phyloP scores from a whole-genome alignment of 2,329 filamentous ascomycete species.

The Ramularia collo-cygni region DNA sequence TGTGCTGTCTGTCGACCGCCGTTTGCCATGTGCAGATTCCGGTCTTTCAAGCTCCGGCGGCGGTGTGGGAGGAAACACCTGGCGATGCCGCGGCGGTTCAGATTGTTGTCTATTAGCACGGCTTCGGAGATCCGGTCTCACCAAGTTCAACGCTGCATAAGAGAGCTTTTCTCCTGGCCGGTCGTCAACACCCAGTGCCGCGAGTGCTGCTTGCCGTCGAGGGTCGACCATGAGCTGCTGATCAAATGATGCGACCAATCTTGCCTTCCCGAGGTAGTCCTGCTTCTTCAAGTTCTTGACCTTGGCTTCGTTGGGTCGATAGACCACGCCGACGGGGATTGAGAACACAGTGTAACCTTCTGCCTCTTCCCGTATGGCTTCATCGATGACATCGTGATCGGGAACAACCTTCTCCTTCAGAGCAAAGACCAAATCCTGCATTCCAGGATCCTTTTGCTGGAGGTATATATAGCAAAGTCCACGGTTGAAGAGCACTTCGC shows the following conservation, averaged over 20 bases:
- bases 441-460: conserved; percentile 79
- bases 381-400: conserved; percentile 96
- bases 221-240: conserved; percentile 20
- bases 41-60: conserved; percentile 72
- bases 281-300: conserved; percentile 97
- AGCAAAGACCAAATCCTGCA: conserved; percentile 85
- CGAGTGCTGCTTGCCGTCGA: conserved; percentile 27
- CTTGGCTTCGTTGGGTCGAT: conserved; percentile 93
- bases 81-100: conserved; percentile 70
- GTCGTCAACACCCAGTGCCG: conserved; percentile 61
- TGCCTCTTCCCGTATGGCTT: conserved; percentile 87
- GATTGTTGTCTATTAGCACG: conserved; percentile 67
- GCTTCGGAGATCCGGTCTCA: conserved; percentile 75
- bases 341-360: conserved; percentile 99
- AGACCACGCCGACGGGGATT: conserved; percentile 91
- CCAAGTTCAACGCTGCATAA: conserved; percentile 85
- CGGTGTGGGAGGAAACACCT: conserved; percentile 94
- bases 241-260: conserved; percentile 67
- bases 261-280: conserved; percentile 94
- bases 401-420: conserved; percentile 94
- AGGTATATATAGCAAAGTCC: conserved; percentile 97
- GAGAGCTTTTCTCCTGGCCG: conserved; percentile 78
- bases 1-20: conserved; percentile 38
- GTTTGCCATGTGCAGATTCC: conserved; percentile 20
- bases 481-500: conserved; percentile 94